Percentiles rank a stretch among this genome's conserved stretches.
Conservation (phyloP, 148 eudicot genomes). For the Rhododendron molle region DNA sequence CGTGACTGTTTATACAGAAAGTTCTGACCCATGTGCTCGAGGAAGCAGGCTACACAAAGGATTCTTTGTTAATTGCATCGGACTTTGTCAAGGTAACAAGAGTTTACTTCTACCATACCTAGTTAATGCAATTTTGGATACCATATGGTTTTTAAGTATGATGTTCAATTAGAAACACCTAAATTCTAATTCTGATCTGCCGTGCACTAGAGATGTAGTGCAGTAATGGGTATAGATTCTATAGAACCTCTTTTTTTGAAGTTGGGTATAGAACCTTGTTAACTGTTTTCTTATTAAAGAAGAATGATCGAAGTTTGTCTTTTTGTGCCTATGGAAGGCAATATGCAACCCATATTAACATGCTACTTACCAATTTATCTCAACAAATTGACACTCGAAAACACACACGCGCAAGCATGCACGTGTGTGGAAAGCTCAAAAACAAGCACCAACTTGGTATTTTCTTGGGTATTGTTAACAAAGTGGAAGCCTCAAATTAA, state of each 20-base stretch:
- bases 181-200: background rate
- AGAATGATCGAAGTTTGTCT: background rate
- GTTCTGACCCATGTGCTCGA: conserved; percentile 51
- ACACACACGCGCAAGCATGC: background rate
- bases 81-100: conserved; percentile 50
- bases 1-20: conserved; percentile 23
- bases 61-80: conserved; percentile 34
- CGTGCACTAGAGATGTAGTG: background rate
- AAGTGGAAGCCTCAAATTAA: background rate
- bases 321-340: background rate
- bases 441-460: background rate
- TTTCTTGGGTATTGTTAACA: background rate
- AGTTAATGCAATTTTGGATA: background rate
- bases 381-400: background rate
- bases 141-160: background rate
- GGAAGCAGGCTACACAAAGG: conserved; percentile 52
- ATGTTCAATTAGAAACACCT: background rate
- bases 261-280: background rate
- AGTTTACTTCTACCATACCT: background rate
- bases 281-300: background rate
- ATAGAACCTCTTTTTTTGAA: background rate
- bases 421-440: background rate
- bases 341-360: background rate
- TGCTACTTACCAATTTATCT: background rate
- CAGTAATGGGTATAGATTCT: background rate